Conservation (phyloP, 495 filamentous ascomycete genomes). For the Penicillium robsamsonii region DNA sequence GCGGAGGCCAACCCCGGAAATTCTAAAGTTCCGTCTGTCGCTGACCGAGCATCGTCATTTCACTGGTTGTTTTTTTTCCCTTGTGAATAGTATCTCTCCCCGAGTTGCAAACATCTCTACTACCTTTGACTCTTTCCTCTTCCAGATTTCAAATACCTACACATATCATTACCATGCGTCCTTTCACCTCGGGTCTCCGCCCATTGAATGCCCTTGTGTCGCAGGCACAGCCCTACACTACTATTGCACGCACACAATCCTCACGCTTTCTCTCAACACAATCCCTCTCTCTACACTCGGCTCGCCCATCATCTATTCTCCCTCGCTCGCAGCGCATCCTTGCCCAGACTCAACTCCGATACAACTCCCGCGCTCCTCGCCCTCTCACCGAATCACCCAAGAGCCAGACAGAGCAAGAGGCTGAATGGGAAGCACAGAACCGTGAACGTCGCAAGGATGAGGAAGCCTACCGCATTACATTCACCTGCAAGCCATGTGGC, state of each 20-base stretch:
- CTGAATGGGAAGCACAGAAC: constrained; percentile 33
- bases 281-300: constrained; percentile 2
- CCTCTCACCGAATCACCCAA: constrained; percentile 32
- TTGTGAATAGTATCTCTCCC: background rate
- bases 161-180: constrained; percentile 16
- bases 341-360: constrained; percentile 17
- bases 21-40: constrained; percentile 12
- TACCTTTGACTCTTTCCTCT: background rate
- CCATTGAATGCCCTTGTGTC: constrained; percentile 17
- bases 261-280: constrained; percentile 21
- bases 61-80: background rate
- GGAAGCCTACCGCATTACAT: constrained; percentile 77
- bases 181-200: constrained; percentile 22
- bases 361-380: constrained; percentile 32
- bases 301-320: constrained; percentile 4
- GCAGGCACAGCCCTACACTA: constrained; percentile 8
- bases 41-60: constrained; percentile 9
- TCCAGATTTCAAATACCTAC: background rate
- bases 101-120: background rate
- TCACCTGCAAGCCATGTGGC: constrained; percentile 88
- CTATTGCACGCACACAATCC: constrained; percentile 10
- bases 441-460: constrained; percentile 44
- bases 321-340: constrained; percentile 6
- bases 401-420: constrained; percentile 25
- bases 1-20: constrained; percentile 22